A percentile compares a stretch with the other conserved stretches of the same genome.
Conservation (phyloP, 805 yeast genomes). For the Clavispora carvajalis region DNA sequence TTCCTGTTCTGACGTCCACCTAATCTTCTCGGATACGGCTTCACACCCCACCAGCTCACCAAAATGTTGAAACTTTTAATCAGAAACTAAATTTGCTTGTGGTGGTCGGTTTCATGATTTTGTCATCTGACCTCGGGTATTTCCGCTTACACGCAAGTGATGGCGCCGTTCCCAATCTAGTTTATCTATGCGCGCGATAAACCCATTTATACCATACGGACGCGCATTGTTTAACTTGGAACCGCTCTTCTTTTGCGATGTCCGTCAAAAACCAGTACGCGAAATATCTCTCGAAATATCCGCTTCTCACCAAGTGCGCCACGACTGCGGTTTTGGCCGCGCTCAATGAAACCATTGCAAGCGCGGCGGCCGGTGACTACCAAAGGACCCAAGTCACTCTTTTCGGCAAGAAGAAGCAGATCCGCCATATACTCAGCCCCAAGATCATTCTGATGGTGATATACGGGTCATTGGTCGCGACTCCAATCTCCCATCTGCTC, state of each 20-base stretch:
- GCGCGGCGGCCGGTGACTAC: conserved; percentile 44
- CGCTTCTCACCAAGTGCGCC: conserved; percentile 53
- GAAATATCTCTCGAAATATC: conserved; percentile 38
- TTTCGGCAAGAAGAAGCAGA: conserved; percentile 11
- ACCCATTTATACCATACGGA: background rate
- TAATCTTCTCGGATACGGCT: too few relatives aligned
- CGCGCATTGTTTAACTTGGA: background rate
- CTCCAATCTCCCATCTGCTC: conserved; percentile 56
- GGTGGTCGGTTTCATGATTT: too few relatives aligned
- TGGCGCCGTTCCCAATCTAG: background rate
- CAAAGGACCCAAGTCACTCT: conserved; percentile 14
- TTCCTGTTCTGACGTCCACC: too few relatives aligned
- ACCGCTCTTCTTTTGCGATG: conserved; percentile 3
- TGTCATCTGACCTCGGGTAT: too few relatives aligned
- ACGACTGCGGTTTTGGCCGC: conserved; percentile 54
- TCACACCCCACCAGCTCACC: background rate
- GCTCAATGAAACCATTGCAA: conserved; percentile 55
- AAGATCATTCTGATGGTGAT: conserved; percentile 51
- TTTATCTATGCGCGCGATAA: background rate
- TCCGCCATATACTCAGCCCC: conserved; percentile 38
- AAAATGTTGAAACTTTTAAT: too few relatives aligned
- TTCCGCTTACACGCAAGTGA: too few relatives aligned
- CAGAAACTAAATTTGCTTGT: too few relatives aligned
- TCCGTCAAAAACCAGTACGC: conserved; percentile 31
- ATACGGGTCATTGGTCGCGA: conserved; percentile 48